A percentile compares a stretch with the other conserved stretches of the same genome.
These are phyloP conservation scores for Backusella australiensis DNA, from an alignment of 192 early-diverging fungal genomes.

Conservation along the genomic window DNA sequence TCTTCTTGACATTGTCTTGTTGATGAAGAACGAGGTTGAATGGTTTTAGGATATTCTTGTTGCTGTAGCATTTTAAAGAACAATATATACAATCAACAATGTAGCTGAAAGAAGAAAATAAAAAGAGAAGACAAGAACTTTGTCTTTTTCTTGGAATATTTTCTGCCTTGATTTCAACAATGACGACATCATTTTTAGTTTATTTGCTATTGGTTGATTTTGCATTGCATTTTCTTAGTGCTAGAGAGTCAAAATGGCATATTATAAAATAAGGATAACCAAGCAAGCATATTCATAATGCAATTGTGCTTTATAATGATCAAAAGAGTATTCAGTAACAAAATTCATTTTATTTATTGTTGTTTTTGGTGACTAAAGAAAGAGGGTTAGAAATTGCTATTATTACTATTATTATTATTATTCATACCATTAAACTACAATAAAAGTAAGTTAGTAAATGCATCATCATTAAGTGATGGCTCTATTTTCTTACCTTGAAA, in stretches of 20 bases:
- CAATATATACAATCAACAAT: too few relatives aligned
- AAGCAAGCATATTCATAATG: too few relatives aligned
- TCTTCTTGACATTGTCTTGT: constrained; percentile 11
- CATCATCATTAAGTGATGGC: neutral
- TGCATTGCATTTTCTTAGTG: neutral
- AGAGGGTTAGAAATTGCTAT: neutral
- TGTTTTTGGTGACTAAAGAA: neutral
- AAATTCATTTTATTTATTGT: neutral
- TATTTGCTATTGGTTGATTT: neutral
- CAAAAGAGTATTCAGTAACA: too few relatives aligned
- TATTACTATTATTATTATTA: too few relatives aligned
- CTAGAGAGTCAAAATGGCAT: neutral
- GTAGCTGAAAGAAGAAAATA: neutral
- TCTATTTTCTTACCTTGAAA: constrained; percentile 39
- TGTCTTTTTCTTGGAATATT: neutral
- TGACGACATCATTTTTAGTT: neutral
- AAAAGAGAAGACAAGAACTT: neutral
- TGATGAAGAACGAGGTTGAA: constrained; percentile 30
- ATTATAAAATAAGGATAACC: neutral
- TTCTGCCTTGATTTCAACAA: neutral
- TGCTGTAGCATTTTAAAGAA: neutral
- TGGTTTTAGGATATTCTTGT: constrained; percentile 10
- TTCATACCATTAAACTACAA: neutral
- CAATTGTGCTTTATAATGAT: too few relatives aligned
- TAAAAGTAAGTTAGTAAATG: neutral